Conservation (phyloP, 805 yeast species). For the Yarrowia deformans region DNA sequence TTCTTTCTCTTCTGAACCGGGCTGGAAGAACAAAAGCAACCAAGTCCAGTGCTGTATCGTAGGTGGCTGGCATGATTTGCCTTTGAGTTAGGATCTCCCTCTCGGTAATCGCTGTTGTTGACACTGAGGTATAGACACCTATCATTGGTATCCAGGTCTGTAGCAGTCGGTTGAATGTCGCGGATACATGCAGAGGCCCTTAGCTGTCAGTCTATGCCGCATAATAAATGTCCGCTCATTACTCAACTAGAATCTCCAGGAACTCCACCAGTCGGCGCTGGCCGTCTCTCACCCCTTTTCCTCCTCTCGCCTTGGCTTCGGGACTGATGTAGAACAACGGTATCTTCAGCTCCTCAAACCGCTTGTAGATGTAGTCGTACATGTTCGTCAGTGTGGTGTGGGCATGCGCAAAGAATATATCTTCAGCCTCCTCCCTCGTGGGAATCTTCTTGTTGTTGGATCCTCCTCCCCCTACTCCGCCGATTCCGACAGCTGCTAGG, state of each 20-base stretch:
- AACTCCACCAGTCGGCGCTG: conserved; percentile 21
- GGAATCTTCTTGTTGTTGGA: background rate
- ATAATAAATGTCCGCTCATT: too few species aligned
- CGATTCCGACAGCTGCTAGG: conserved; percentile 9
- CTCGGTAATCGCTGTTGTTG: too few species aligned
- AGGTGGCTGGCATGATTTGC: too few species aligned
- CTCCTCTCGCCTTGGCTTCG: conserved; percentile 28
- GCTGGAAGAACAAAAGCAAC: too few species aligned
- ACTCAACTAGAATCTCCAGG: conserved; percentile 17
- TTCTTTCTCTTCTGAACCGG: too few species aligned
- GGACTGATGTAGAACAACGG: conserved; percentile 27
- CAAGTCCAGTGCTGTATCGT: too few species aligned
- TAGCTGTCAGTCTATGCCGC: too few species aligned
- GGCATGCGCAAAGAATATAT: background rate
- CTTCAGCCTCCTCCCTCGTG: conserved; percentile 17
- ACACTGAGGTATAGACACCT: too few species aligned
- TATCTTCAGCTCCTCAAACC: conserved; percentile 27
- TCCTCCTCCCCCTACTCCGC: conserved; percentile 5
- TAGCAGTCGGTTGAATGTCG: too few species aligned
- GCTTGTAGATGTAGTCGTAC: conserved; percentile 36
- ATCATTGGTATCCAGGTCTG: too few species aligned
- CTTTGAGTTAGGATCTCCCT: too few species aligned
- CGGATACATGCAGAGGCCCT: too few species aligned
- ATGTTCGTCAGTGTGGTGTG: conserved; percentile 25
- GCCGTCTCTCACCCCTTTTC: conserved; percentile 20